Evolutionary conservation across 257 asterid species (phyloP).

Genomic region (Solanum pimpinellifolium): DNA sequence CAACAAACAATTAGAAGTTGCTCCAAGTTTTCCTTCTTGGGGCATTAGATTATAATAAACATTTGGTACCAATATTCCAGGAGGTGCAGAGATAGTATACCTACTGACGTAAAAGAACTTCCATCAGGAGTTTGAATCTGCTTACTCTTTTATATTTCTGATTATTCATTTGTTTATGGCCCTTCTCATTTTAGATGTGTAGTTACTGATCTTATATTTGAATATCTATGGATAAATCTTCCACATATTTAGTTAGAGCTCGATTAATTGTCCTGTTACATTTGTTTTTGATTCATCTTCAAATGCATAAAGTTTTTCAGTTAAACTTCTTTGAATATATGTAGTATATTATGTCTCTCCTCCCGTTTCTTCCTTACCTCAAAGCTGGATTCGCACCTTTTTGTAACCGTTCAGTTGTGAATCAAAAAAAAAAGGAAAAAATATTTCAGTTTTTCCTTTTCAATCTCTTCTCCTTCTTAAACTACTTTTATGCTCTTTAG

Average conservation of each 20-base stretch:
- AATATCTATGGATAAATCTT: neutral
- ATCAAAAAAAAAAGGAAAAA: neutral
- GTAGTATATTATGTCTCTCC: neutral
- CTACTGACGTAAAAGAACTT: neutral
- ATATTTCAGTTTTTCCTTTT: neutral
- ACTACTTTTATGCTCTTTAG: slow-evolving; percentile 21
- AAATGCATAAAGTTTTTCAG: neutral
- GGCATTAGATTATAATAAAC: neutral
- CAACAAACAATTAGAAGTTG: neutral
- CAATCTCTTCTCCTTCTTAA: neutral
- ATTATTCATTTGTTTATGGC: neutral
- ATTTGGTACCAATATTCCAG: neutral
- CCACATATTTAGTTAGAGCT: neutral
- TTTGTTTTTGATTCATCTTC: neutral
- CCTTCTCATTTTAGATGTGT: neutral
- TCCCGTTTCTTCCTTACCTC: neutral
- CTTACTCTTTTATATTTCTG: neutral
- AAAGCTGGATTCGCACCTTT: neutral
- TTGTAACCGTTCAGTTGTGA: neutral
- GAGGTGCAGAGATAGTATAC: neutral
- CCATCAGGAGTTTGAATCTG: neutral
- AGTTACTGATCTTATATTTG: neutral
- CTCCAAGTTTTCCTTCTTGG: neutral
- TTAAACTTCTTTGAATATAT: neutral
- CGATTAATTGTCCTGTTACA: neutral